Percentiles rank a stretch among this genome's conserved stretches.
Conservation (phyloP, 352 stramenopile genomes). For the Globisporangium cederbergense region DNA sequence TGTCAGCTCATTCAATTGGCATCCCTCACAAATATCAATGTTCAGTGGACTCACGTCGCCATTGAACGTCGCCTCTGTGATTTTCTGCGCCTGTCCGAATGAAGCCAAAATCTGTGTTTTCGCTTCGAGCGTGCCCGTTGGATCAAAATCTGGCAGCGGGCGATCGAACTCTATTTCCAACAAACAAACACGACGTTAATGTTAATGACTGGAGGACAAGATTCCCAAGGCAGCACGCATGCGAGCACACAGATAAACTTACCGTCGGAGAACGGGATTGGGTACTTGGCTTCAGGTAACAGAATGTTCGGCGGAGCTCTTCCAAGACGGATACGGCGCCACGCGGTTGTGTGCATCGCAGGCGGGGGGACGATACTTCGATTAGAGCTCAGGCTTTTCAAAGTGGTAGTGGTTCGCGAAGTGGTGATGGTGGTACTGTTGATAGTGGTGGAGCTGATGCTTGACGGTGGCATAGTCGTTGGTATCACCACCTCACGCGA, state of each 20-base stretch:
- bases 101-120: conserved; percentile 25
- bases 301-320: conserved; percentile 27
- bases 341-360: conserved; percentile 24
- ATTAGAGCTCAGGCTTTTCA: conserved; percentile 1
- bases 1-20: neutral
- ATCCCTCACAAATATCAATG: neutral
- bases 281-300: conserved; percentile 5
- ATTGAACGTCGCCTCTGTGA: conserved; percentile 24
- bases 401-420: neutral
- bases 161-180: conserved; percentile 29
- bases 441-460: conserved; percentile 8
- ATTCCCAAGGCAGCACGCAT: neutral
- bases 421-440: neutral
- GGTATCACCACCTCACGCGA: conserved; percentile 10
- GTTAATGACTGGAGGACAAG: neutral
- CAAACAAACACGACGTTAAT: too few relatives aligned
- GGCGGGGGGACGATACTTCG: conserved; percentile 9
- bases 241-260: neutral
- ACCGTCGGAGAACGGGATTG: conserved; percentile 16
- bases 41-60: conserved; percentile 30
- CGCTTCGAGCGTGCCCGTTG: conserved; percentile 23
- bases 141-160: conserved; percentile 40
- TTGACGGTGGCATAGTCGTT: conserved; percentile 2
- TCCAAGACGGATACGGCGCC: conserved; percentile 22
- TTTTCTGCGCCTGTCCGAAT: conserved; percentile 28